A percentile compares a stretch with the other conserved stretches of the same genome.
Evolutionary conservation across 208 protist species (phyloP).

Genomic region (Crithidia acanthocephali): DNA sequence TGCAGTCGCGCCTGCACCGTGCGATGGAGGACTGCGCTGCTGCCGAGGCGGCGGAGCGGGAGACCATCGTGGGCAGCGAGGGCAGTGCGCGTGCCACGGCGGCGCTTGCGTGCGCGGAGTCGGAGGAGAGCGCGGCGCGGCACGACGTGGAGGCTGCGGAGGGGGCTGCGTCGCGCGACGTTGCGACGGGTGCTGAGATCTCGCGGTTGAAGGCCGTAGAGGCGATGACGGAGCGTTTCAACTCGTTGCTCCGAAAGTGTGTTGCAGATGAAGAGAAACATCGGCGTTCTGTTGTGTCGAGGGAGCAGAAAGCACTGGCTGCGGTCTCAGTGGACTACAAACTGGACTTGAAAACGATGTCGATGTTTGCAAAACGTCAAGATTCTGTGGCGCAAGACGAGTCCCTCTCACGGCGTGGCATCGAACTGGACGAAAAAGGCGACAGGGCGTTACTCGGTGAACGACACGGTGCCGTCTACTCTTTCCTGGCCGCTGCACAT

Average conservation of each 20-base stretch:
- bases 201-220: background rate
- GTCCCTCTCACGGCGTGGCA: background rate
- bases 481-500: background rate
- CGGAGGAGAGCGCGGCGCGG: constrained; percentile 1
- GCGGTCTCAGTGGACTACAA: background rate
- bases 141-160: constrained; percentile 5
- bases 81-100: constrained; percentile 6
- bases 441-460: background rate
- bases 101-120: constrained; percentile 11
- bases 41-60: constrained; percentile 7
- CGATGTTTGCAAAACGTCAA: background rate
- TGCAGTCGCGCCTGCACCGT: constrained; percentile 8
- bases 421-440: constrained; percentile 10
- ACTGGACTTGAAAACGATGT: constrained; percentile 1
- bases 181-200: background rate
- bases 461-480: background rate
- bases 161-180: constrained; percentile 13
- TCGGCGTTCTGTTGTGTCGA: background rate
- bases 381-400: background rate
- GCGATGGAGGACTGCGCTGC: constrained; percentile 7
- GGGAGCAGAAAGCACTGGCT: background rate
- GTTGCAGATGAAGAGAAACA: background rate
- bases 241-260: background rate
- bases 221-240: background rate
- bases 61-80: constrained; percentile 1